Percentiles rank a stretch among this genome's conserved stretches.
Evolutionary conservation across 192 early-diverging fungal species (phyloP).

Genomic region (Coemansia sp.): DNA sequence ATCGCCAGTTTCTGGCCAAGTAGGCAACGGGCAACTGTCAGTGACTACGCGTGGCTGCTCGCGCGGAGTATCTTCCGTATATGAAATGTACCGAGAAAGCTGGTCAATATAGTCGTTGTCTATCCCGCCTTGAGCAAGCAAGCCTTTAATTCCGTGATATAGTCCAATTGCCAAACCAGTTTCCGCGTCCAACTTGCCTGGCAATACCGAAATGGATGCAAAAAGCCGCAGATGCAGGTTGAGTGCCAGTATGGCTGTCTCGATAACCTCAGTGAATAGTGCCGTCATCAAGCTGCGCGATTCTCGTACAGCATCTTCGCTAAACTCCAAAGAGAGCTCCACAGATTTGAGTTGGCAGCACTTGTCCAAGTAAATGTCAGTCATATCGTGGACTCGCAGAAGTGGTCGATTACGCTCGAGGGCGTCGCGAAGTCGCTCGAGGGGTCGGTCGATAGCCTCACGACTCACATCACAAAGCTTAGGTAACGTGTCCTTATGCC

Average conservation of each 20-base stretch:
- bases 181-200: slow-evolving; percentile 15
- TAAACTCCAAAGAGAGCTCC: background rate
- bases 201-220: background rate
- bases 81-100: background rate
- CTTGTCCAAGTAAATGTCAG: background rate
- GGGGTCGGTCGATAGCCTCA: background rate
- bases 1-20: slow-evolving; percentile 69
- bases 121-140: background rate
- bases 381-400: slow-evolving; percentile 17
- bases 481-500: background rate
- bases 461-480: background rate
- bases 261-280: background rate
- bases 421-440: background rate
- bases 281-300: background rate
- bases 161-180: background rate
- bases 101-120: background rate
- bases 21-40: slow-evolving; percentile 47
- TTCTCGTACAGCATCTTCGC: background rate
- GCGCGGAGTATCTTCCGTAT: background rate
- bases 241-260: background rate
- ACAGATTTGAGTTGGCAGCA: background rate
- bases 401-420: background rate
- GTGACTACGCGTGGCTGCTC: slow-evolving; percentile 67
- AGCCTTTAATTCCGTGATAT: background rate
- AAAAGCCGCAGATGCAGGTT: slow-evolving; percentile 6